Base-by-base conservation (phyloP, 805 yeast species). In the Metschnikowia arizonensis region DNA sequence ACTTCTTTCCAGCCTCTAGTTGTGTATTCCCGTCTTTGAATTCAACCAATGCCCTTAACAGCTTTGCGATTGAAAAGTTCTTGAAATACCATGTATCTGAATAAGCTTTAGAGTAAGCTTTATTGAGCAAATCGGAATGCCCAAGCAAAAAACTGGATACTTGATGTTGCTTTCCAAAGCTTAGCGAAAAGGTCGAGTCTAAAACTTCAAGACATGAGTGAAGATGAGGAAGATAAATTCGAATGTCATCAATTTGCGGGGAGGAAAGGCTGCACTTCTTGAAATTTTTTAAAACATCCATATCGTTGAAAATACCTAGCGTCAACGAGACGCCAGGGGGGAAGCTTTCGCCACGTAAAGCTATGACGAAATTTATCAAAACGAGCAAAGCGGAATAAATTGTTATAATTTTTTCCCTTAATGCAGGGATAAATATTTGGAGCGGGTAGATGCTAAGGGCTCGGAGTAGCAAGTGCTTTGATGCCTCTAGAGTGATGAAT, bases 281-380 rank as follows among this genome's bases (percentile, higher is more conserved):
- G 9, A 32, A 15, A 29, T 34, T 14, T 24, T 42, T 72, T 52
- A 70, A 69, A 7, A 83, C 61, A 50, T 74, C 74, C 60, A 79
- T 75, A 53, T 82, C 88, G 57, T 78, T 44, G 43, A 40, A 50
- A 33, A 30, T 50, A 30, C 43, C 53, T 54, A 30, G 72, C 66
- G 52, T 69, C 62, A 8, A 63, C 3, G 80, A 72, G 24, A 84
- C 66, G 1, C 83, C 81, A 32, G 80, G 63, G 5, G 85, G 77
- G 55, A 77, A 80, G 29, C 74, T 70, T 42, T 77, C 78, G 0
- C 90, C 89, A 19, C 81, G 75, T 33, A 82, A 64, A 2, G 81
- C 63, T 8, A 82, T 71, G 8, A 79, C 64, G 55, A 81, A 84
- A 55, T 82, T 82, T 25, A 81, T 56, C 8, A 68, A 31, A 10